Conservation (phyloP, 352 stramenopile genomes). For the Pythium rhizo-oryzae region DNA sequence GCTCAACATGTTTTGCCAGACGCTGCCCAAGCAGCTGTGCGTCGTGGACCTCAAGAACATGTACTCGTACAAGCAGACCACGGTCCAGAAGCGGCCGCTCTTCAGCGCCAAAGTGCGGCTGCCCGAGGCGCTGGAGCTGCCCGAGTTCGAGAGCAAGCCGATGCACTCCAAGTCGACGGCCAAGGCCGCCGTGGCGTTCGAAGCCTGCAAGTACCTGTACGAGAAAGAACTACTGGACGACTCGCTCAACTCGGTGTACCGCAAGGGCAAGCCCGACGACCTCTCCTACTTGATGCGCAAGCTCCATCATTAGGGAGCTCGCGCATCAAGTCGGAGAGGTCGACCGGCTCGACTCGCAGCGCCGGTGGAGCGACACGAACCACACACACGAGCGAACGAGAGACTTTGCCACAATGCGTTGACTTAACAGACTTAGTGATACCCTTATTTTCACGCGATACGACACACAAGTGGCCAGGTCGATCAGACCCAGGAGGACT, state of each 20-base stretch:
- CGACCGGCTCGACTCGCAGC: too few relatives aligned
- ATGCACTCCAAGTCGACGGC: conserved; percentile 61
- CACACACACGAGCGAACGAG: too few relatives aligned
- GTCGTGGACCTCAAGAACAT: conserved; percentile 52
- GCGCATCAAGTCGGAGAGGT: too few relatives aligned
- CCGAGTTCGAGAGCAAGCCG: conserved; percentile 45
- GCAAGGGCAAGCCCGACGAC: conserved; percentile 56
- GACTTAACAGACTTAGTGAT: too few relatives aligned
- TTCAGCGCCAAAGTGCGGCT: conserved; percentile 59
- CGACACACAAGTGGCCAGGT: too few relatives aligned
- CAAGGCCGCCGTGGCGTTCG: conserved; percentile 61
- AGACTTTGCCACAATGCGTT: too few relatives aligned
- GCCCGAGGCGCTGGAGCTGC: conserved; percentile 53
- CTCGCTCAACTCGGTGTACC: conserved; percentile 78
- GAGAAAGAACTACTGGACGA: conserved; percentile 57
- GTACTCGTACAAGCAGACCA: conserved; percentile 45
- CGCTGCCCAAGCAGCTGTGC: conserved; percentile 58
- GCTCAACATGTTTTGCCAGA: conserved; percentile 84
- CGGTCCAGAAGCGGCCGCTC: conserved; percentile 27
- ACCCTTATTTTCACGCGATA: too few relatives aligned
- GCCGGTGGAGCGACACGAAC: too few relatives aligned
- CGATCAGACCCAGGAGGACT: conserved; percentile 33
- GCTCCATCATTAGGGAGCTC: conserved; percentile 6
- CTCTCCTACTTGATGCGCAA: conserved; percentile 42
- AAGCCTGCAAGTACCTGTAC: conserved; percentile 57